These are phyloP conservation scores for Heliamphora exappendiculata DNA, from an alignment of 148 eudicot species.

Conservation along the genomic window DNA sequence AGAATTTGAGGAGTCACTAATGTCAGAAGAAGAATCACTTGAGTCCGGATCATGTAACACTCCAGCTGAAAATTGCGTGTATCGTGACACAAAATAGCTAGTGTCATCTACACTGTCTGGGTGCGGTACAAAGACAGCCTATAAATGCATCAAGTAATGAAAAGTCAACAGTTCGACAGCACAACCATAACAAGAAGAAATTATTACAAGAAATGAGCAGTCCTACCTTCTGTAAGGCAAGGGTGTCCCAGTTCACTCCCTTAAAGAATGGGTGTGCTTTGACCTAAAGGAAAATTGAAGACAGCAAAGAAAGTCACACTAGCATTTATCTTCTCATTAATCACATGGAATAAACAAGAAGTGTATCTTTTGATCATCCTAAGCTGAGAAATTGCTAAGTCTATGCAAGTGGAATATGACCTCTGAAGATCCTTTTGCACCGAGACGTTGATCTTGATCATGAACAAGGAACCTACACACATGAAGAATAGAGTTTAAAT, in stretches of 20 bases:
- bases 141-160: background rate
- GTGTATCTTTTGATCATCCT: background rate
- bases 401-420: slow-evolving; percentile 19
- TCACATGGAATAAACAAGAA: background rate
- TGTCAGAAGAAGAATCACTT: slow-evolving; percentile 39
- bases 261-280: slow-evolving; percentile 53
- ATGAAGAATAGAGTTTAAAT: background rate
- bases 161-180: background rate
- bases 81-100: slow-evolving; percentile 59
- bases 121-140: slow-evolving; percentile 71
- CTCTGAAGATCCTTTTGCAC: slow-evolving; percentile 62
- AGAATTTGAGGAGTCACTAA: slow-evolving; percentile 31
- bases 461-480: slow-evolving; percentile 45
- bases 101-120: slow-evolving; percentile 58
- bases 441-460: slow-evolving; percentile 52
- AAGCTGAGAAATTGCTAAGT: background rate
- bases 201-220: background rate
- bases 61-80: slow-evolving; percentile 33
- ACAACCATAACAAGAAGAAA: slow-evolving; percentile 3
- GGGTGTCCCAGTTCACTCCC: slow-evolving; percentile 66
- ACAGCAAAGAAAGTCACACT: background rate
- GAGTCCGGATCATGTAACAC: slow-evolving; percentile 22
- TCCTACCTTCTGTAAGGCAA: slow-evolving; percentile 48
- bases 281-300: slow-evolving; percentile 28
- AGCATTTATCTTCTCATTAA: slow-evolving; percentile 3